A percentile compares a stretch with the other conserved stretches of the same genome.
phyloP scores from a whole-genome alignment of 2,329 filamentous ascomycete species.

The Clathrospora elynae region DNA sequence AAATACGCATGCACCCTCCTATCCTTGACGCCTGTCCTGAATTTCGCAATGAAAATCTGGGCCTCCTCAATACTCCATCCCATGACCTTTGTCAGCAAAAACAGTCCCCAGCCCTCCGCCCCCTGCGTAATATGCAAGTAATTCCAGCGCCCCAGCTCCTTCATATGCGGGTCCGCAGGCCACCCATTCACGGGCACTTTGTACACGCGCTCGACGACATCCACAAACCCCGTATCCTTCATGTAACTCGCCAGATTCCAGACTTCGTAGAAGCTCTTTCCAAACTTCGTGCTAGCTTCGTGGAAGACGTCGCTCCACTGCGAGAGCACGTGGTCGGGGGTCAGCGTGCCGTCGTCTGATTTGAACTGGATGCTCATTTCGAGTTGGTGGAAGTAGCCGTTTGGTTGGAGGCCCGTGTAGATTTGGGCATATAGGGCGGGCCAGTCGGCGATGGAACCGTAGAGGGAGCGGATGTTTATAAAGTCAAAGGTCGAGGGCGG shows the following conservation, averaged over 20 bases:
- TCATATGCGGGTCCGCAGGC: slow-evolving; percentile 37
- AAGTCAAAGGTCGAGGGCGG: slow-evolving; percentile 43
- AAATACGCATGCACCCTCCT: slow-evolving; percentile 42
- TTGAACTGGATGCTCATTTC: slow-evolving; percentile 51
- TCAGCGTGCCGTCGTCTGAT: slow-evolving; percentile 47
- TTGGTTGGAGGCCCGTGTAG: slow-evolving; percentile 37
- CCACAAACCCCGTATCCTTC: slow-evolving; percentile 30
- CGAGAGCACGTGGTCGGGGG: slow-evolving; percentile 34
- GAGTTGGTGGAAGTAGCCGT: slow-evolving; percentile 49
- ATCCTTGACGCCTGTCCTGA: slow-evolving; percentile 38
- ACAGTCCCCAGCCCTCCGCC: slow-evolving; percentile 37
- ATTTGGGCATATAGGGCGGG: slow-evolving; percentile 43
- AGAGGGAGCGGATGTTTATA: slow-evolving; percentile 52
- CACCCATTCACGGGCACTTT: slow-evolving; percentile 40
- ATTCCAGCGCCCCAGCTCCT: slow-evolving; percentile 44
- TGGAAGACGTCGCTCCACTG: slow-evolving; percentile 37
- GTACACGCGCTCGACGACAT: slow-evolving; percentile 35
- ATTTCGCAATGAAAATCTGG: slow-evolving; percentile 49
- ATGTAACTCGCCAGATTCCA: slow-evolving; percentile 36
- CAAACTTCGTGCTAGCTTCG: slow-evolving; percentile 28
- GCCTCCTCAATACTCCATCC: slow-evolving; percentile 51
- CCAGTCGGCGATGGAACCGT: slow-evolving; percentile 53
- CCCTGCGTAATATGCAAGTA: slow-evolving; percentile 36
- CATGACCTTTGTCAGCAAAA: slow-evolving; percentile 38
- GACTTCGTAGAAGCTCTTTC: slow-evolving; percentile 36